These are phyloP conservation scores for Diaporthe velutina DNA, from an alignment of 2,329 filamentous ascomycete species.

Conservation along the genomic window DNA sequence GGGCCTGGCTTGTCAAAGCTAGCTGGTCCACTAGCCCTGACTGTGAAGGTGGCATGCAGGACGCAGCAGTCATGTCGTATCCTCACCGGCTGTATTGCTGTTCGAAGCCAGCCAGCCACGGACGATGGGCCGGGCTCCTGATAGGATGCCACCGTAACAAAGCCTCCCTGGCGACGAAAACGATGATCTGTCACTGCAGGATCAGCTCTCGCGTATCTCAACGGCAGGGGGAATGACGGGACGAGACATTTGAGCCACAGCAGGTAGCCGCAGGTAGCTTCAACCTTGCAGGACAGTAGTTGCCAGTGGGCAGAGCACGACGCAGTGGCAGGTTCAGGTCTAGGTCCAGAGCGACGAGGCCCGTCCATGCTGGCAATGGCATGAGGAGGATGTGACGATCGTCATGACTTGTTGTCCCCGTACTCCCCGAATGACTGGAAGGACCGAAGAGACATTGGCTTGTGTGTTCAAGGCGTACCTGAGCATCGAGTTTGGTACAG, in stretches of 20 bases:
- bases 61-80: conserved; percentile 16
- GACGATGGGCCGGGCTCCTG: background rate
- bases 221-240: conserved; percentile 29
- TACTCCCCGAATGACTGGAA: background rate
- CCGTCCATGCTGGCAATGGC: background rate
- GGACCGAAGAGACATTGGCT: background rate
- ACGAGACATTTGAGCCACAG: conserved; percentile 25
- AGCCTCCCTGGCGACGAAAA: conserved; percentile 32
- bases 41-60: conserved; percentile 24
- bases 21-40: conserved; percentile 19
- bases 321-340: conserved; percentile 1
- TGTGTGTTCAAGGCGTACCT: background rate
- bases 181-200: conserved; percentile 35
- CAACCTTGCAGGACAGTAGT: conserved; percentile 10
- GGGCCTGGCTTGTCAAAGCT: background rate
- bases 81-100: conserved; percentile 21
- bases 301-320: background rate
- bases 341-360: background rate
- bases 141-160: conserved; percentile 10
- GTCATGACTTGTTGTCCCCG: background rate
- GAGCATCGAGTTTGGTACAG: background rate
- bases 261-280: conserved; percentile 10
- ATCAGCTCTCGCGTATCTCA: conserved; percentile 41
- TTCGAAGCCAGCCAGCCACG: conserved; percentile 28
- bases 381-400: background rate